Percentiles rank a stretch among this genome's conserved stretches.
These are phyloP conservation scores for Candida wancherniae DNA, from an alignment of 805 yeast species.

Conservation along the genomic window DNA sequence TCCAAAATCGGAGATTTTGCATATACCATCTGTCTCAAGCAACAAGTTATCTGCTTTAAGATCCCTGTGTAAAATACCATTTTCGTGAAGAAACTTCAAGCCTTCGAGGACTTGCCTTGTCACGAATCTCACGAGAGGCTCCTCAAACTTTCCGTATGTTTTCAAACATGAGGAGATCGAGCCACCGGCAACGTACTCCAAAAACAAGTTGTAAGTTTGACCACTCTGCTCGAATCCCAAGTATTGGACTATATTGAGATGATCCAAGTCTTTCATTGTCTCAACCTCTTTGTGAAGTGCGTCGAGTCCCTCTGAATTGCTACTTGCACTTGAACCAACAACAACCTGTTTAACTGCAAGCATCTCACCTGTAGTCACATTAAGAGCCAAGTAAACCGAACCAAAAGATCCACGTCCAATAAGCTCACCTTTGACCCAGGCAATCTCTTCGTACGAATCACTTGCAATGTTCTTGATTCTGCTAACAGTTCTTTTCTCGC, in stretches of 20 bases:
- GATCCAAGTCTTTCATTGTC: slow-evolving; percentile 90
- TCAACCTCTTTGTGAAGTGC: slow-evolving; percentile 89
- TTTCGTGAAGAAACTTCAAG: slow-evolving; percentile 77
- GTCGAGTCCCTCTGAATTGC: slow-evolving; percentile 58
- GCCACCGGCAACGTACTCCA: slow-evolving; percentile 98
- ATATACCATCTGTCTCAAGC: slow-evolving; percentile 85
- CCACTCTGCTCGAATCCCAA: slow-evolving; percentile 82
- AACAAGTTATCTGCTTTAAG: slow-evolving; percentile 90
- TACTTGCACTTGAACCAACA: slow-evolving; percentile 30
- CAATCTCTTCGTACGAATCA: slow-evolving; percentile 78
- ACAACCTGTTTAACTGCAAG: slow-evolving; percentile 96
- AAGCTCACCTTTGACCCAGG: slow-evolving; percentile 96
- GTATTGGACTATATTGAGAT: slow-evolving; percentile 90
- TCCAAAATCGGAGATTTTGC: slow-evolving; percentile 95
- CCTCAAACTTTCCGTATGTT: slow-evolving; percentile 81
- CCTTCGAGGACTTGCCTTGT: slow-evolving; percentile 82
- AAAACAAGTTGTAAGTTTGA: slow-evolving; percentile 74
- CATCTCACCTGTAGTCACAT: slow-evolving; percentile 97
- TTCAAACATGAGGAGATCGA: slow-evolving; percentile 84
- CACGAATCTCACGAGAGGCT: slow-evolving; percentile 62
- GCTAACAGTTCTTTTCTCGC: slow-evolving; percentile 59
- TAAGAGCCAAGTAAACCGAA: slow-evolving; percentile 83
- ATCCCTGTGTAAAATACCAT: slow-evolving; percentile 89
- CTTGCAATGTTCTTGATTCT: slow-evolving; percentile 54
- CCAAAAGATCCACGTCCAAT: slow-evolving; percentile 98